A percentile compares a stretch with the other conserved stretches of the same genome.
Evolutionary conservation across 176 grass and related monocot species (phyloP).

Genomic region (Lolium rigidum): DNA sequence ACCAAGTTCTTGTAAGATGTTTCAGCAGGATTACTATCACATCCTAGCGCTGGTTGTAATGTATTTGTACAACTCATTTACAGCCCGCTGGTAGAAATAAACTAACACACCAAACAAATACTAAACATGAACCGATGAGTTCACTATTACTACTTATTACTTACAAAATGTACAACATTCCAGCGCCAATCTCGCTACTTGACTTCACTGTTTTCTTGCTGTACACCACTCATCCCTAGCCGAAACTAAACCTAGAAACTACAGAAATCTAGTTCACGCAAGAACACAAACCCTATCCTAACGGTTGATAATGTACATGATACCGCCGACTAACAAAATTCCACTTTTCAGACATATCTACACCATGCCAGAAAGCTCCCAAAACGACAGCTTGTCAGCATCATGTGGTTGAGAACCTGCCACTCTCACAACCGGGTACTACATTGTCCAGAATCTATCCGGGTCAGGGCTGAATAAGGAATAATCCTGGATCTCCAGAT

Average conservation of each 20-base stretch:
- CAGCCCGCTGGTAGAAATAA: background rate
- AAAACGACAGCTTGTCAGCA: background rate
- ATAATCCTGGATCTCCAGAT: constrained; percentile 87
- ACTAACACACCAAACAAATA: background rate
- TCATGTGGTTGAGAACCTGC: background rate
- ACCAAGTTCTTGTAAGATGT: background rate
- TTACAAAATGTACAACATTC: constrained; percentile 57
- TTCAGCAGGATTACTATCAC: background rate
- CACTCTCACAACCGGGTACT: background rate
- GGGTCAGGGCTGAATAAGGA: constrained; percentile 76
- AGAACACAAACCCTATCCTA: constrained; percentile 15
- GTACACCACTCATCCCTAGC: constrained; percentile 44
- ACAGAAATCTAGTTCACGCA: constrained; percentile 1
- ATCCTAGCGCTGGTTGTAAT: background rate
- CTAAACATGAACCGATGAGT: background rate
- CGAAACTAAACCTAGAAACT: background rate
- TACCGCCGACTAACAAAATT: constrained; percentile 7
- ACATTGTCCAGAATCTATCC: constrained; percentile 97
- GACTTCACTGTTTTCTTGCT: background rate
- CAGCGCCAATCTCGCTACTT: background rate
- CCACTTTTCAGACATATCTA: constrained; percentile 21
- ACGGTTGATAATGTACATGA: background rate
- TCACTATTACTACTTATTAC: constrained; percentile 47
- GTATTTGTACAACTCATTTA: background rate
- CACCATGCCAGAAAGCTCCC: too few species aligned